Base-by-base conservation (phyloP, 139 green algal species). In the Chlamydomonas schloesseri region DNA sequence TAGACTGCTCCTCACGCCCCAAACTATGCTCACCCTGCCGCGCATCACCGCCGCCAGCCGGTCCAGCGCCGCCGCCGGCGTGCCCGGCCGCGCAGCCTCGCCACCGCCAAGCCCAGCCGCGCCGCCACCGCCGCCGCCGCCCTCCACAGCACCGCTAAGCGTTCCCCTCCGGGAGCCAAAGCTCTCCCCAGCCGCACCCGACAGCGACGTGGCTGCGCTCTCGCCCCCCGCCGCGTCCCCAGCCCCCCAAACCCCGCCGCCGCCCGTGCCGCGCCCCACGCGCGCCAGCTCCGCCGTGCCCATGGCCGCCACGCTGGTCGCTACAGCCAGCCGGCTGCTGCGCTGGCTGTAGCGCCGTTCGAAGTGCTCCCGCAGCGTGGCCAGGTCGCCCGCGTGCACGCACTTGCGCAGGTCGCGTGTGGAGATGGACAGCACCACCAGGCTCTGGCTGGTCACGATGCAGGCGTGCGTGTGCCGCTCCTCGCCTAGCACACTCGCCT, bases 401-500 rank as follows among this genome's bases (percentile, higher is more conserved):
- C 74, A 42, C 46, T 67, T 65, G n/a, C 78, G 78, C 46, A 84
- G 64, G 46, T 84, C 78, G 0, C 64, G 1, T 6, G 15, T 23
- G 15, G 42, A 31, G 18, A 84, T 46, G 0, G 64, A 67, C 14
- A 84, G 64, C 57, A 69, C 18, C 24, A 74, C 64, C 1, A 74
- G 29, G n/a, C 64, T 65, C 6, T 10, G 17, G 28, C 29, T 55
- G 64, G 64, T 65, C 15, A 84, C 78, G 3, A 84, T 24, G 64
- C 29, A 65, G 42, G 31, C 42, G 78, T 84, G 78, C 18, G 78
- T n/a, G 34, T 84, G 78, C 1, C 64, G 42, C 42, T 65, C 64
- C 29, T 65, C 64, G 8, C 78, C 78, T 29, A 84, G 64, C 46
- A 84, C 37, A 24, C 42, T 34, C 46, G 78, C 64, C 53, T 84